Evolutionary conservation across 345 rosid species (phyloP).

Genomic region (Pistacia atlantica): DNA sequence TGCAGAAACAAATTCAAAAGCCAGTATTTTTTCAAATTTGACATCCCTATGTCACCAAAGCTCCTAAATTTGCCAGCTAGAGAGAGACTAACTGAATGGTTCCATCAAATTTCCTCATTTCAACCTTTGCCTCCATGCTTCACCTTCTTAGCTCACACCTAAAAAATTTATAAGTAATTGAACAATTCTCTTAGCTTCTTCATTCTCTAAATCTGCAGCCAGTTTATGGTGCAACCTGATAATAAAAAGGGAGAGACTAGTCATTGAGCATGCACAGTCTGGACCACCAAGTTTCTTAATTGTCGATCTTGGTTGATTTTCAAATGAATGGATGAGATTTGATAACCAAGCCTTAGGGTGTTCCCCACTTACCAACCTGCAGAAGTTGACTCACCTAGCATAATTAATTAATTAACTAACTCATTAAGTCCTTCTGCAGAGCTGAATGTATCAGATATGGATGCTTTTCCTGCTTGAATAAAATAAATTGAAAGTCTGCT

Average conservation of each 20-base stretch:
- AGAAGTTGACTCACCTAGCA: constrained; percentile 27
- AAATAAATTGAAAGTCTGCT: constrained; percentile 27
- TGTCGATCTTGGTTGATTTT: constrained; percentile 13
- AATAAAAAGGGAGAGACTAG: background rate
- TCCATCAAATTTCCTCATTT: constrained; percentile 11
- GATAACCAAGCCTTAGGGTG: constrained; percentile 18
- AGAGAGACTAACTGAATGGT: constrained; percentile 4
- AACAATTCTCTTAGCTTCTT: background rate
- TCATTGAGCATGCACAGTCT: background rate
- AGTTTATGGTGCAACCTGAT: background rate
- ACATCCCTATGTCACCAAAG: background rate
- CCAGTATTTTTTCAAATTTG: background rate
- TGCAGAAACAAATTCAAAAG: background rate
- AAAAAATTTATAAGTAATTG: background rate
- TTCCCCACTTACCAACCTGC: constrained; percentile 33
- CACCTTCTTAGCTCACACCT: constrained; percentile 7
- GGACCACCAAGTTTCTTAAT: constrained; percentile 28
- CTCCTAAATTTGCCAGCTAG: background rate
- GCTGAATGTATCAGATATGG: constrained; percentile 28
- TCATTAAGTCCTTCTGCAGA: constrained; percentile 24
- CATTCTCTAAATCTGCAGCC: background rate
- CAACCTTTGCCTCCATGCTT: constrained; percentile 21
- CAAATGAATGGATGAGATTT: constrained; percentile 30
- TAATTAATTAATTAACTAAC: constrained; percentile 35
- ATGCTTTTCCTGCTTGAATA: constrained; percentile 10